These are phyloP conservation scores for Corymbia calophylla DNA, from an alignment of 441 rosid genomes.

Conservation along the genomic window DNA sequence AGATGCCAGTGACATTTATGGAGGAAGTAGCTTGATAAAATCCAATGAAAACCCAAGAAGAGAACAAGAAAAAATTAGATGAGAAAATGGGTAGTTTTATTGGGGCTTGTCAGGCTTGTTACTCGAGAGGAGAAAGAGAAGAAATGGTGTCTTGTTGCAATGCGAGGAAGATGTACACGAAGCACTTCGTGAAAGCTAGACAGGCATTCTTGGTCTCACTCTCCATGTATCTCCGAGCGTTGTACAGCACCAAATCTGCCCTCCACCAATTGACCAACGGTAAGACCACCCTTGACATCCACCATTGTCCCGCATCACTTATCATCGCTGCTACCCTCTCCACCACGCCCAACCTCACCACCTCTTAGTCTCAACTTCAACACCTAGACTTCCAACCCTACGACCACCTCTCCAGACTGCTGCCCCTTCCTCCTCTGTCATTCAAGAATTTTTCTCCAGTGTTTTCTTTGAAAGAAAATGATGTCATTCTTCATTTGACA, in stretches of 20 bases:
- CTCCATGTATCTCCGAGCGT: slow-evolving; percentile 74
- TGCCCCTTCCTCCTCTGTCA: neutral
- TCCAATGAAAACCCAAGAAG: neutral
- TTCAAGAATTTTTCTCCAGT: neutral
- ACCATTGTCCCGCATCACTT: neutral
- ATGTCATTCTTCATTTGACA: neutral
- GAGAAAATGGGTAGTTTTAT: slow-evolving; percentile 60
- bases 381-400: neutral
- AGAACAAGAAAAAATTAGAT: neutral
- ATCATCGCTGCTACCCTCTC: slow-evolving; percentile 8
- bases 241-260: slow-evolving; percentile 65
- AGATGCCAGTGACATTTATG: neutral
- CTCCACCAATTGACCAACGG: slow-evolving; percentile 61
- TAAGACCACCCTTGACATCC: slow-evolving; percentile 57
- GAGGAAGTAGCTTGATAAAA: neutral
- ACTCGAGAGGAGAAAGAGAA: slow-evolving; percentile 68
- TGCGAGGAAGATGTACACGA: slow-evolving; percentile 72
- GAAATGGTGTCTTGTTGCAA: slow-evolving; percentile 77
- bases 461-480: neutral
- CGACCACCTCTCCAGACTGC: neutral
- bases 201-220: slow-evolving; percentile 69
- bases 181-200: slow-evolving; percentile 69
- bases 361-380: neutral
- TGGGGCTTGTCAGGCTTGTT: slow-evolving; percentile 21
- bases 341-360: neutral